phyloP scores from a whole-genome alignment of 371 early-diverging fungal species.

The Lichtheimia ramosa region DNA sequence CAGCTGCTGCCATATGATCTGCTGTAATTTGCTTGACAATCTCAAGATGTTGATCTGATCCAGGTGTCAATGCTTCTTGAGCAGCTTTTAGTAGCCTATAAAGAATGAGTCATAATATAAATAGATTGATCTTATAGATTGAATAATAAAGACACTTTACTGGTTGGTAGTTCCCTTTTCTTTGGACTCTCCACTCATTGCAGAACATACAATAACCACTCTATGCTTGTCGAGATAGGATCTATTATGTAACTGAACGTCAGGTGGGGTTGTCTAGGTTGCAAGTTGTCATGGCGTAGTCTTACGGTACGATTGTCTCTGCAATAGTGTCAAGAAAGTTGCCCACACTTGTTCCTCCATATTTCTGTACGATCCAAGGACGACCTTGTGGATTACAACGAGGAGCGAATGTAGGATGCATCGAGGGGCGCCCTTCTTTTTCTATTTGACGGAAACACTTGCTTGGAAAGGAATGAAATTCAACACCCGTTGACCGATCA shows the following conservation, averaged over 20 bases:
- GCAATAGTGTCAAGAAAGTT: conserved; percentile 70
- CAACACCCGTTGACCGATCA: too few species aligned
- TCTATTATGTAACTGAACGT: conserved; percentile 13
- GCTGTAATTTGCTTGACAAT: conserved; percentile 82
- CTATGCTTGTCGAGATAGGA: conserved; percentile 50
- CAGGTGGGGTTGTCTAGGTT: background rate
- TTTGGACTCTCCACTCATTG: conserved; percentile 78
- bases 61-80: conserved; percentile 64
- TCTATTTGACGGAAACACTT: too few species aligned
- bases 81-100: conserved; percentile 67
- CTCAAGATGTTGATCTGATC: conserved; percentile 62
- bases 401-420: background rate
- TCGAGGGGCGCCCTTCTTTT: background rate
- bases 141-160: conserved; percentile 14
- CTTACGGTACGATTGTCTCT: conserved; percentile 59
- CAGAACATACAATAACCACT: conserved; percentile 82
- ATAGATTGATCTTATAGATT: too few species aligned
- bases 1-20: conserved; percentile 83
- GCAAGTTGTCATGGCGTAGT: background rate
- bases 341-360: conserved; percentile 89
- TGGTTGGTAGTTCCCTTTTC: conserved; percentile 76
- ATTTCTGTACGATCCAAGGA: conserved; percentile 83
- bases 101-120: background rate
- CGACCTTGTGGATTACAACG: conserved; percentile 22
- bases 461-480: too few species aligned